Base-by-base conservation (phyloP, 345 rosid genomes). In the Durio zibethinus region DNA sequence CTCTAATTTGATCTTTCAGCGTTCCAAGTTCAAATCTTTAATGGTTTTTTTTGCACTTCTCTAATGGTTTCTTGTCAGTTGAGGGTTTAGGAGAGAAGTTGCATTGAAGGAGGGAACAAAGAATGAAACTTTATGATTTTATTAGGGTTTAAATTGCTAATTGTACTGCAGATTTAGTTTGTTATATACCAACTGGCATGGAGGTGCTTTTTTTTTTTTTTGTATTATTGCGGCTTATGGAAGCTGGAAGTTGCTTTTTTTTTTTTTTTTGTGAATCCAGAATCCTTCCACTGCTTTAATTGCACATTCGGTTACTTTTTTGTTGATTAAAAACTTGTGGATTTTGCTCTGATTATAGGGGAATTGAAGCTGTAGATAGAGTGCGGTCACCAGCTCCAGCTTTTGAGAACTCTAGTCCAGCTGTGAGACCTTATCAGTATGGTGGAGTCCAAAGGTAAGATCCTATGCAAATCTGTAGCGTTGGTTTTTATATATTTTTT, bases 401-500 rank as follows among this genome's bases (percentile, higher is more conserved):
- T 82, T 78, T 78, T 84, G 82, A 72, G 77, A 78, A 31, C n/a
- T 63, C 76, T 12, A 10, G 63, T 57, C 61, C 59, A 54, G 65
- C 80, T 33, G 10, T 56, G 21, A 83, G 57, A 75, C 73, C 78
- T 77, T 67, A 72, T 73, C 80, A 84, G 76, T 63, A 82, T 68
- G 66, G 74, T 74, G 78, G 79, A 45, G 76, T 75, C 61, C 81
- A 72, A 42, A 81, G 87, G 84, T 84, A 36, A 62, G 33, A 52
- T n/a, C 16, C 14, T 1, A n/a, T 57, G 69, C 18, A 57, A 25
- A 53, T 27, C 6, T 38, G 15, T 7, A 31, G 42, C 14, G 61
- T 50, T 40, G 68, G 27, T 52, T 77, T 23, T 27, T 36, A 2
- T 73, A 5, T 20, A 64, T 36, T 25, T 64, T 27, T 25, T 62